Evolutionary conservation across 139 green algal genomes (phyloP).

Genomic region (Haematococcus sp.): DNA sequence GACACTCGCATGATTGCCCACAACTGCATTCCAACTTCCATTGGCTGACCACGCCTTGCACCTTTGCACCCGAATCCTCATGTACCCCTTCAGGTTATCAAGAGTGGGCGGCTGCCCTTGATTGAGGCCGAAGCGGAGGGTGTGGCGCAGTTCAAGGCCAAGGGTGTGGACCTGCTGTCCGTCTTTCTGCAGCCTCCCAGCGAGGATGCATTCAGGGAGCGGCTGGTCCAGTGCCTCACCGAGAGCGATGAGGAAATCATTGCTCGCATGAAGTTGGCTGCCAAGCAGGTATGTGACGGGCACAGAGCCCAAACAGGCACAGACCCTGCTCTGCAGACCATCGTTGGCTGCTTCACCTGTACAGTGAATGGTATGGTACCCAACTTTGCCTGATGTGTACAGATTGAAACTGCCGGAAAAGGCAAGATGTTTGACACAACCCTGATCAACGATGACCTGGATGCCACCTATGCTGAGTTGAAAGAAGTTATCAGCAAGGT

Average conservation of each 20-base stretch:
- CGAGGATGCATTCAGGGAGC: conserved; percentile 40
- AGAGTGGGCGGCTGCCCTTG: conserved; percentile 54
- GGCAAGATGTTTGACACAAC: conserved; percentile 41
- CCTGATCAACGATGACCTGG: conserved; percentile 49
- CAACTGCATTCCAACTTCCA: too few relatives aligned
- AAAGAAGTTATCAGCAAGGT: conserved; percentile 43
- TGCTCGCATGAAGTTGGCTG: conserved; percentile 28
- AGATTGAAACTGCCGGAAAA: conserved; percentile 26
- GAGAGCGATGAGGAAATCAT: conserved; percentile 54
- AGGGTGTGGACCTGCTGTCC: conserved; percentile 56
- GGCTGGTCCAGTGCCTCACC: conserved; percentile 29
- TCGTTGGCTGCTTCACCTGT: too few relatives aligned
- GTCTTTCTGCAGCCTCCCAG: conserved; percentile 63
- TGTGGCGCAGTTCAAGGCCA: conserved; percentile 34
- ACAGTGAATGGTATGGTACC: too few relatives aligned
- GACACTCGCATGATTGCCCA: too few relatives aligned
- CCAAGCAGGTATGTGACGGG: background rate
- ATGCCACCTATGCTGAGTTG: conserved; percentile 41
- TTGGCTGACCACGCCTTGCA: too few relatives aligned
- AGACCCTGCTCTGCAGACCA: too few relatives aligned
- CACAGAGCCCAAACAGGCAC: too few relatives aligned
- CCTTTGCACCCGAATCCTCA: too few relatives aligned
- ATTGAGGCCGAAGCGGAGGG: conserved; percentile 57
- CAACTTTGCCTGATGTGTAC: background rate
- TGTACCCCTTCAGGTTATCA: conserved; percentile 24